Conservation (phyloP, 1,284 basidiomycete genomes). For the Boletus semigastroideus region DNA sequence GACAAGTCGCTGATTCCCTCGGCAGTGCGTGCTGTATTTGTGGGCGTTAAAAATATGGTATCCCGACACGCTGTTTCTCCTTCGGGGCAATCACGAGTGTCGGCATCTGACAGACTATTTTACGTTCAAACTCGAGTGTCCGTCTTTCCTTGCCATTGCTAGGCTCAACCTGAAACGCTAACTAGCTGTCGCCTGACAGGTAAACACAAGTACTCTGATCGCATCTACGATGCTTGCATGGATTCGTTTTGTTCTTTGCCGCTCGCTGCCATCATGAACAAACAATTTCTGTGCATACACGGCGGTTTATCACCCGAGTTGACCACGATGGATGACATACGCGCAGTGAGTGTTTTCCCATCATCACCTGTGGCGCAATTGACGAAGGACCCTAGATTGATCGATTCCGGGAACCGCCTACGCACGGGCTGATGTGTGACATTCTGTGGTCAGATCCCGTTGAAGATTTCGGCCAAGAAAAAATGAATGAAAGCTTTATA, state of each 20-base stretch:
- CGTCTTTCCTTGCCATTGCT: slow-evolving; percentile 31
- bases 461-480: slow-evolving; percentile 92
- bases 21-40: slow-evolving; percentile 84
- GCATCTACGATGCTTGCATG: slow-evolving; percentile 89
- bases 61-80: slow-evolving; percentile 84
- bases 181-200: slow-evolving; percentile 43
- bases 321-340: slow-evolving; percentile 88
- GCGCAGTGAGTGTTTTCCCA: slow-evolving; percentile 49
- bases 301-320: slow-evolving; percentile 91
- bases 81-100: slow-evolving; percentile 93
- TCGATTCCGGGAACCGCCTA: slow-evolving; percentile 93
- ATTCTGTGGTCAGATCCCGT: slow-evolving; percentile 94
- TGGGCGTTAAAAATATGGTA: slow-evolving; percentile 94
- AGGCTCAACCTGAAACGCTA: background rate
- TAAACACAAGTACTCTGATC: slow-evolving; percentile 93
- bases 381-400: slow-evolving; percentile 61
- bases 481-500: slow-evolving; percentile 81
- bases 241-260: slow-evolving; percentile 92
- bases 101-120: slow-evolving; percentile 87
- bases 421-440: slow-evolving; percentile 93
- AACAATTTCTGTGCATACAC: slow-evolving; percentile 95
- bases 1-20: slow-evolving; percentile 1
- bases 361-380: background rate
- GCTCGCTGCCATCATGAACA: slow-evolving; percentile 94
- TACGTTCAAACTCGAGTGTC: slow-evolving; percentile 89